Percentiles rank a stretch among this genome's conserved stretches.
Conservation (phyloP, 352 stramenopile genomes). For the Plasmopara halstedii region DNA sequence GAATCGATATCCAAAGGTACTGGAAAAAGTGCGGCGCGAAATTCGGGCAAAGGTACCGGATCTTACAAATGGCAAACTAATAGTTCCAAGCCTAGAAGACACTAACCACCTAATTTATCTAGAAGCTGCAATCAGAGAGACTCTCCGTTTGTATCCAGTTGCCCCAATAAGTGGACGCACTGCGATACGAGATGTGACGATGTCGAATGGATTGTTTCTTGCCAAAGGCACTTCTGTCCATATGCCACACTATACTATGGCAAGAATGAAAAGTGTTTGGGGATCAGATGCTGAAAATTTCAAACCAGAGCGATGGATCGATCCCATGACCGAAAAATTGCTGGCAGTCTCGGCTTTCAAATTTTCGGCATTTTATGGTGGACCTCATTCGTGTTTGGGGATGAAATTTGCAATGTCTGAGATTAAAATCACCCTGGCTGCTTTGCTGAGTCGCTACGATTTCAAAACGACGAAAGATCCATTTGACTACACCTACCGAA, state of each 20-base stretch:
- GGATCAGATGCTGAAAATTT: conserved; percentile 44
- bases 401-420: conserved; percentile 73
- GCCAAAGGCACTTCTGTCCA: conserved; percentile 19
- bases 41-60: conserved; percentile 22
- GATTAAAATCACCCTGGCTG: conserved; percentile 66
- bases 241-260: conserved; percentile 47
- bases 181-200: conserved; percentile 16
- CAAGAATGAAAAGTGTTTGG: conserved; percentile 52
- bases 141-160: conserved; percentile 53
- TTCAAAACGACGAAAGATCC: too few species aligned
- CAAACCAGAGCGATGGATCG: conserved; percentile 62
- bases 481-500: too few species aligned
- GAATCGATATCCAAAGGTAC: conserved; percentile 35
- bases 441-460: conserved; percentile 45
- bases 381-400: conserved; percentile 61
- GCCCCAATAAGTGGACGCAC: conserved; percentile 36
- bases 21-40: conserved; percentile 38
- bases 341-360: conserved; percentile 40
- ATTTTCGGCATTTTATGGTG: conserved; percentile 67
- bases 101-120: conserved; percentile 39
- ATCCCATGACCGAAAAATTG: conserved; percentile 28
- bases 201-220: conserved; percentile 58
- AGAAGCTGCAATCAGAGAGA: conserved; percentile 47
- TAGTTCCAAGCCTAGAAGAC: conserved; percentile 34
- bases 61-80: conserved; percentile 6